These are phyloP conservation scores for Coniferiporia sulphurascens DNA, from an alignment of 1,284 basidiomycete genomes.

Conservation along the genomic window DNA sequence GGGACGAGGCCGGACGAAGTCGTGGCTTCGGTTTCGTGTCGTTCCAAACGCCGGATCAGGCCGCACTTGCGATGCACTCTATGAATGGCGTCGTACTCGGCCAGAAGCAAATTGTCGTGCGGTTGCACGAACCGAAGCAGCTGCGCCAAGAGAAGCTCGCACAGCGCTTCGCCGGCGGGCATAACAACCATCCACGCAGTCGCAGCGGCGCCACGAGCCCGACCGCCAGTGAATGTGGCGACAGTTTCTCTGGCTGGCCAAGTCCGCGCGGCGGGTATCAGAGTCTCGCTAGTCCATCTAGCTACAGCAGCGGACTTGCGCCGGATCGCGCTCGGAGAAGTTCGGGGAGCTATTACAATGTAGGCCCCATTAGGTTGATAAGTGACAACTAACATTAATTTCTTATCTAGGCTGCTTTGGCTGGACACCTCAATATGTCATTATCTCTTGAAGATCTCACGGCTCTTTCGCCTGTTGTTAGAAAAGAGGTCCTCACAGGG, in stretches of 20 bases:
- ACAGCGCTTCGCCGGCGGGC: constrained; percentile 58
- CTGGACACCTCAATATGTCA: constrained; percentile 70
- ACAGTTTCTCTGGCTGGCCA: constrained; percentile 63
- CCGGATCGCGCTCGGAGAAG: constrained; percentile 65
- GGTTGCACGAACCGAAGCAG: constrained; percentile 87
- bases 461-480: constrained; percentile 74
- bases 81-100: constrained; percentile 78
- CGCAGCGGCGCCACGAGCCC: constrained; percentile 79
- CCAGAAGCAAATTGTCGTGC: constrained; percentile 75
- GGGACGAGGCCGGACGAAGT: constrained; percentile 78
- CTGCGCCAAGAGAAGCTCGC: constrained; percentile 84
- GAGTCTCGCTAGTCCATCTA: constrained; percentile 11
- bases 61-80: constrained; percentile 62
- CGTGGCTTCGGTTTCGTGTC: constrained; percentile 96
- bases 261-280: constrained; percentile 57
- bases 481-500: constrained; percentile 78
- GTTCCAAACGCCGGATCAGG: constrained; percentile 79
- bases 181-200: constrained; percentile 70
- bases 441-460: constrained; percentile 81
- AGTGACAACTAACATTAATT: background rate
- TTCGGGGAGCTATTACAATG: constrained; percentile 80
- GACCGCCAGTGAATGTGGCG: constrained; percentile 72
- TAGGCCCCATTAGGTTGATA: constrained; percentile 28
- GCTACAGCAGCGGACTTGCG: constrained; percentile 48
- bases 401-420: constrained; percentile 57